A percentile compares a stretch with the other conserved stretches of the same genome.
Evolutionary conservation across 345 rosid species (phyloP).

Genomic region (Laguncularia racemosa): DNA sequence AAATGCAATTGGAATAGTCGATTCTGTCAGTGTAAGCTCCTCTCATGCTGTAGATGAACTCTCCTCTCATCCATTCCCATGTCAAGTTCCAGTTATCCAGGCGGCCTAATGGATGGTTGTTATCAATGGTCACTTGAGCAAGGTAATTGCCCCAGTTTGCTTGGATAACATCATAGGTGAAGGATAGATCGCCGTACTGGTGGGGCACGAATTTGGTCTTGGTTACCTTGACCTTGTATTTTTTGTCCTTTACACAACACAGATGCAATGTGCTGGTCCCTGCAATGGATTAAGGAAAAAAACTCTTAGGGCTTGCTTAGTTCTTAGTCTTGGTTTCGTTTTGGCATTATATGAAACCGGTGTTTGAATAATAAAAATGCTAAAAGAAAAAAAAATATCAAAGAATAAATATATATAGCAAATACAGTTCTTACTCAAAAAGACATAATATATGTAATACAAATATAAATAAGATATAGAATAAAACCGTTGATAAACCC

Average conservation of each 20-base stretch:
- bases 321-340: too few relatives aligned
- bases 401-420: too few relatives aligned
- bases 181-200: constrained; percentile 53
- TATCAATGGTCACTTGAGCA: constrained; percentile 88
- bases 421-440: too few relatives aligned
- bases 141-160: constrained; percentile 61
- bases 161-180: constrained; percentile 63
- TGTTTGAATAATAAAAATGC: too few relatives aligned
- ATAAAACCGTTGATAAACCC: too few relatives aligned
- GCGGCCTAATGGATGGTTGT: constrained; percentile 58
- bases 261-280: constrained; percentile 49
- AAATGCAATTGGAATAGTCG: constrained; percentile 52
- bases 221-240: constrained; percentile 31
- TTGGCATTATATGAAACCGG: too few relatives aligned
- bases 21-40: constrained; percentile 70
- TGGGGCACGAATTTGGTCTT: constrained; percentile 41
- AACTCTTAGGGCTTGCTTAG: background rate
- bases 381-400: too few relatives aligned
- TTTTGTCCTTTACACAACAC: constrained; percentile 75
- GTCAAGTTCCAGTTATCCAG: constrained; percentile 92
- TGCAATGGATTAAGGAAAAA: constrained; percentile 9
- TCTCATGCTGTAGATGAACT: constrained; percentile 69
- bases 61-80: constrained; percentile 92
- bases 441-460: too few relatives aligned
- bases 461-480: too few relatives aligned